Conservation (phyloP, 2,329 filamentous ascomycete genomes). For the Balansia obtecta region DNA sequence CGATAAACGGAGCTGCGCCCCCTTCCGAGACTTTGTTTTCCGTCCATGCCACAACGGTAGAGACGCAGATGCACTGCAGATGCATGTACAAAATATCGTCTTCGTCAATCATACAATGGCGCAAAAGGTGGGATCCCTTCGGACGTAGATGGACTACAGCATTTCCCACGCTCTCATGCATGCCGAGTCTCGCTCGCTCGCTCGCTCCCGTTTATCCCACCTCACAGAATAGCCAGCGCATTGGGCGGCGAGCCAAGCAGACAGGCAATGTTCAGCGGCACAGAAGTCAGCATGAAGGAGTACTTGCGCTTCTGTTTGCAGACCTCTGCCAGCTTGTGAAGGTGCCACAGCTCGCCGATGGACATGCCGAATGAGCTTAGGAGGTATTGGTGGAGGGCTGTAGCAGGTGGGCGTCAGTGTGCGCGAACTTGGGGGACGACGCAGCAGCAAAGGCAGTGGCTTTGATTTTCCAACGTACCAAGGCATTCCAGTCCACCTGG, state of each 20-base stretch:
- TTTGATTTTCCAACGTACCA: slow-evolving; percentile 16
- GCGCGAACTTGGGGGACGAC: no score
- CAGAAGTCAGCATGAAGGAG: slow-evolving; percentile 49
- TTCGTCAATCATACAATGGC: no score
- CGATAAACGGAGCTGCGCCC: no score
- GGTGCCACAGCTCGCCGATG: slow-evolving; percentile 43
- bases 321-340: slow-evolving; percentile 38
- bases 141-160: no score
- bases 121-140: no score
- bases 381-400: slow-evolving; percentile 35
- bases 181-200: no score
- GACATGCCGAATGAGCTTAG: slow-evolving; percentile 39
- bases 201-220: no score
- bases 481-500: slow-evolving; percentile 20
- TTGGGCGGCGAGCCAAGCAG: slow-evolving; percentile 36
- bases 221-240: slow-evolving; percentile 32
- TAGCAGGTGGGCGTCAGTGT: background rate
- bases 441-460: background rate
- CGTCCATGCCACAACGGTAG: no score
- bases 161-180: no score
- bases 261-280: slow-evolving; percentile 45
- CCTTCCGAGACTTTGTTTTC: no score
- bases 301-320: slow-evolving; percentile 41
- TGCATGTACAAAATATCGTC: no score
- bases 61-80: no score